Evolutionary conservation across 768 basidiomycete species (phyloP).

Genomic region (Termitomyces sp.): DNA sequence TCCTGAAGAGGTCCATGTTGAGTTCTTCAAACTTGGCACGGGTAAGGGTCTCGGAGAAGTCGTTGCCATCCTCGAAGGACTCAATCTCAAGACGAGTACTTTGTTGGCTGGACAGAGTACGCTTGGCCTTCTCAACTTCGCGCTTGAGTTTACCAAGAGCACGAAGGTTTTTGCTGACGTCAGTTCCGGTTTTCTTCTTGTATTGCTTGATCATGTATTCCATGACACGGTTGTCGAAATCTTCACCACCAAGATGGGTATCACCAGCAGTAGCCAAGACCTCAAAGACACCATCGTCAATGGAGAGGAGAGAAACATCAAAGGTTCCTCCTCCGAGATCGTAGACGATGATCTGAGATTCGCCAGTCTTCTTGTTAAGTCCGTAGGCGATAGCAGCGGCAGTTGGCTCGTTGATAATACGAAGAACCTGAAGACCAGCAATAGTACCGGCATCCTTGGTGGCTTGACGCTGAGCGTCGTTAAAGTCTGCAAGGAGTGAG

Average conservation of each 20-base stretch:
- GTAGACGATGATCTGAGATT: conserved; percentile 95
- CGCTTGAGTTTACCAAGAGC: conserved; percentile 91
- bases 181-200: conserved; percentile 90
- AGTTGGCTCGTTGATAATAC: conserved; percentile 97
- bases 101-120: conserved; percentile 89
- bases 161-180: conserved; percentile 71
- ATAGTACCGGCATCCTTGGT: conserved; percentile 98
- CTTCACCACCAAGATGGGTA: conserved; percentile 93
- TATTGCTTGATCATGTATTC: conserved; percentile 85
- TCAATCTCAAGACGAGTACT: conserved; percentile 92
- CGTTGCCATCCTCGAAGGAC: conserved; percentile 92
- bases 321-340: conserved; percentile 99
- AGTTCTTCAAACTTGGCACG: conserved; percentile 99
- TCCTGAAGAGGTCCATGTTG: conserved; percentile 98
- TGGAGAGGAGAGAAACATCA: conserved; percentile 94
- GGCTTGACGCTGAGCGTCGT: conserved; percentile 98
- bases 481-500: conserved; percentile 61
- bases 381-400: conserved; percentile 98
- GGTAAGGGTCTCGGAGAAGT: conserved; percentile 95
- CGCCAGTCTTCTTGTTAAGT: conserved; percentile 92
- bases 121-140: conserved; percentile 91
- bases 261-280: conserved; percentile 90
- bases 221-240: conserved; percentile 92
- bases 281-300: conserved; percentile 91
- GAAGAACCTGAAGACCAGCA: conserved; percentile 90